Evolutionary conservation across 1,284 basidiomycete species (phyloP), one percentile per base, ranked within the genome.

Genomic region (Agaricales sp.): DNA sequence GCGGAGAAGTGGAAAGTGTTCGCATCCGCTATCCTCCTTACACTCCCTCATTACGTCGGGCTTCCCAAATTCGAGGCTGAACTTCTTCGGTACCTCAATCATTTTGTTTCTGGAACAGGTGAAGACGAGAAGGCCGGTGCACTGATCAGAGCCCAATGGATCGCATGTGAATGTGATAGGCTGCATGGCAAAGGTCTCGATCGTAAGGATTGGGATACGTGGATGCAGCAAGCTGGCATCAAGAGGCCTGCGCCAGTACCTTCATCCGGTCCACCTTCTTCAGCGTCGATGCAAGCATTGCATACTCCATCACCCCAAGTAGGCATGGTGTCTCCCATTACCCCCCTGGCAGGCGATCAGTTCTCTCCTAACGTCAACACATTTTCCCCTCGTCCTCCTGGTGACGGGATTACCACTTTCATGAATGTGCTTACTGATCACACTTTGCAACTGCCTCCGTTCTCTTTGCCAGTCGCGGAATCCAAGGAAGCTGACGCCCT

Each of bases 21-120:
- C 54, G 75, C 82, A 2, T 73, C 74, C 1, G 67, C 77, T 1
- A 59, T 85, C 22, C 54, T 87, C 6, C 69, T 86, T 19, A 71
- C 69, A 48, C 57, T 87, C 16, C 86, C 87, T 1, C 59, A 65
- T 6, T 59, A 82, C 41, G 71, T 77, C 30, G 78, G 74, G 2
- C 70, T 68, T 11, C 56, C 61, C 3, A 73, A 70, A 47, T 86
- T 88, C 53, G 87, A 88, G 60, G 59, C 61, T n/a, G 86, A 88
- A 60, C 75, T 88, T 48, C 63, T 74, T 16, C 71, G 86, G 20
- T 80, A 81, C 53, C 80, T 77, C 55, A 69, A 71, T 2, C 79
- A 79, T 61, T 69, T 87, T 23, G 66, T 87, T 38, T 71, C 65
- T 30, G 82, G 82, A 1, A 74, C 78, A 0, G 60, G 67, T 1